Conservation (phyloP, 2,329 filamentous ascomycete species). For the Thermomyces lanuginosus region DNA sequence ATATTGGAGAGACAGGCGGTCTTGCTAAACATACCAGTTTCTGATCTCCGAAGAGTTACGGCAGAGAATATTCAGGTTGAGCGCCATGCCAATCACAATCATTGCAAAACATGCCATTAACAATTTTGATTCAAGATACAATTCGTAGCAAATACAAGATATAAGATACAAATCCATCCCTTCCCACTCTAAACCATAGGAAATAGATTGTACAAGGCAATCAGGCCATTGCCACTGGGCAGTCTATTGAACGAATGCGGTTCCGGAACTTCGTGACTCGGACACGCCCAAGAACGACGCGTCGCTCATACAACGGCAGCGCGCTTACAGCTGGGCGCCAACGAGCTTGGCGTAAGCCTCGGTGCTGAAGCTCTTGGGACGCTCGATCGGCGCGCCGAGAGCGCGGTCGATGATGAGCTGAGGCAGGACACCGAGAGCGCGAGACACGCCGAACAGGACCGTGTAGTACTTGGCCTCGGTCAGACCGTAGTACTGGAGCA, state of each 20-base stretch:
- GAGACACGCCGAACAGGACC: constrained; percentile 95
- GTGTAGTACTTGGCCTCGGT: constrained; percentile 99
- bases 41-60: too few species aligned
- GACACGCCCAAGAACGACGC: too few species aligned
- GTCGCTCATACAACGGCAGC: constrained; percentile 5
- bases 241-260: constrained; percentile 7
- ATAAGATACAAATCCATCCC: too few species aligned
- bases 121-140: too few species aligned
- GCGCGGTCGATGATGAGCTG: constrained; percentile 99
- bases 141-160: too few species aligned
- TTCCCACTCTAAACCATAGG: constrained; percentile 5
- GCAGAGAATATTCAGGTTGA: too few species aligned
- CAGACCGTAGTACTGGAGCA: constrained; percentile 98
- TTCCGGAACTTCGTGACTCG: too few species aligned
- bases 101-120: too few species aligned
- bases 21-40: too few species aligned
- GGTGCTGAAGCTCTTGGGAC: constrained; percentile 97
- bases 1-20: too few species aligned
- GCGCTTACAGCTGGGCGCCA: constrained; percentile 67
- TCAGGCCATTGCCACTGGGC: constrained; percentile 11
- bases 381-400: constrained; percentile 89
- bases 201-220: constrained; percentile 3
- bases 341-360: constrained; percentile 90
- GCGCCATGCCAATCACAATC: too few species aligned
- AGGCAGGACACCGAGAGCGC: constrained; percentile 93